A percentile compares a stretch with the other conserved stretches of the same genome.
phyloP scores from a whole-genome alignment of 106 monocot species.

The Dendrobium chrysotoxum region DNA sequence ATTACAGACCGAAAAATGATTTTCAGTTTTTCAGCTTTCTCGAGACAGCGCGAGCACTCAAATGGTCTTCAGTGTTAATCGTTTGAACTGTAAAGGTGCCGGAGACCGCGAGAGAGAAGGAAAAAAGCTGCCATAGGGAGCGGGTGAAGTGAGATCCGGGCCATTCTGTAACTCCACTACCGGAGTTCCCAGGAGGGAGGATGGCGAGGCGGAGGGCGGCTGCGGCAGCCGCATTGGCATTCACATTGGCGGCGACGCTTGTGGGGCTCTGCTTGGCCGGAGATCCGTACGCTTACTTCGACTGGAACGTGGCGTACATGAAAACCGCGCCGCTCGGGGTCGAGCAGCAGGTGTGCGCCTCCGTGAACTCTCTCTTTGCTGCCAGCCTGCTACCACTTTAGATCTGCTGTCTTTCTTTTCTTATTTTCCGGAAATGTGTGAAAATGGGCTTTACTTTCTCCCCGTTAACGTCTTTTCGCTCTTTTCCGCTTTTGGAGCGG shows the following conservation, averaged over 20 bases:
- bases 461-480: background rate
- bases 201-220: background rate
- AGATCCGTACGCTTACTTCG: conserved; percentile 65
- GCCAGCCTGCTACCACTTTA: background rate
- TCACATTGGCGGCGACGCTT: background rate
- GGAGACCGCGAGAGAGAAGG: no score
- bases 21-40: no score
- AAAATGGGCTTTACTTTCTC: background rate
- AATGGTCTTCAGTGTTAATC: no score
- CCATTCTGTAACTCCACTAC: no score
- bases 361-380: background rate
- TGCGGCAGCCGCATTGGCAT: background rate
- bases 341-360: conserved; percentile 47
- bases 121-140: no score
- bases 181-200: no score
- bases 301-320: conserved; percentile 79
- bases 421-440: background rate
- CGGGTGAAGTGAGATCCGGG: no score
- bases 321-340: conserved; percentile 75
- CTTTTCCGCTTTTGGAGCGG: background rate
- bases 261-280: conserved; percentile 14
- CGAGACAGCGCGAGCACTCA: no score
- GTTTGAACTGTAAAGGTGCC: no score
- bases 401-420: background rate
- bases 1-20: no score